Base-by-base conservation (phyloP, 176 grass and related monocot genomes). In the Luzula sylvatica region DNA sequence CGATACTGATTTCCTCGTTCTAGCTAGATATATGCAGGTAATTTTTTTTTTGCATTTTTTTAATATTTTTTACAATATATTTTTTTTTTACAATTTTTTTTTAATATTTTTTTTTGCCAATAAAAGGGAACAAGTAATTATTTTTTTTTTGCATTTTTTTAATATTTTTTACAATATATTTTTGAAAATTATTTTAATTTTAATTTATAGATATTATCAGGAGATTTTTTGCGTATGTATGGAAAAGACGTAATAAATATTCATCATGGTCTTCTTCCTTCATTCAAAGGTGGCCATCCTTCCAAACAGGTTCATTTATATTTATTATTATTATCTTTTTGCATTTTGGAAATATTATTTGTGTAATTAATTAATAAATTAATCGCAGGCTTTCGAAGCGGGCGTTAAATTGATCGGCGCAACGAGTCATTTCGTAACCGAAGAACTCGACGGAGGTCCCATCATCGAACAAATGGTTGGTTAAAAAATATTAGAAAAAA, bases 1-100 rank as follows among this genome's bases (percentile, higher is more conserved):
- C 39, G 53, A 59, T 43, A 88, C 90, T 26, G 70, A 95, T 86
- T 95, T 95, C 82, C 62, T 78, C 12, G 84, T 95, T 7, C 74
- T 95, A 24, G 90, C 90, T 55, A 88, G 90, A 82, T 95, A 95
- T 54, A 95, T 95, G 90, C 83, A 95, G 90, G 90, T 95, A 80
- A 44, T 7, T 15, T 35, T 51, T 4, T 15, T 55, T 39, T 19
- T 11, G 22, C 5, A 7, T 23, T n/a, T 23, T 23, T n/a, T 23
- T 52, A 11, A 41, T 65, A 0, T 19, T 11, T 40, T 58, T 22
- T 3, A n/a, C 42, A 2, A 9, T 35, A 35, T 4, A 35, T 35
- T 4, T 35, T 35, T 2, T 7, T 35, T 35, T 35, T 19, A 50
- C 3, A 54, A 13, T 54, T 15, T 26, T 24, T 13, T 24, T 4